These are phyloP conservation scores for Ustilago sp. DNA, from an alignment of 1,284 basidiomycete genomes.

Conservation along the genomic window DNA sequence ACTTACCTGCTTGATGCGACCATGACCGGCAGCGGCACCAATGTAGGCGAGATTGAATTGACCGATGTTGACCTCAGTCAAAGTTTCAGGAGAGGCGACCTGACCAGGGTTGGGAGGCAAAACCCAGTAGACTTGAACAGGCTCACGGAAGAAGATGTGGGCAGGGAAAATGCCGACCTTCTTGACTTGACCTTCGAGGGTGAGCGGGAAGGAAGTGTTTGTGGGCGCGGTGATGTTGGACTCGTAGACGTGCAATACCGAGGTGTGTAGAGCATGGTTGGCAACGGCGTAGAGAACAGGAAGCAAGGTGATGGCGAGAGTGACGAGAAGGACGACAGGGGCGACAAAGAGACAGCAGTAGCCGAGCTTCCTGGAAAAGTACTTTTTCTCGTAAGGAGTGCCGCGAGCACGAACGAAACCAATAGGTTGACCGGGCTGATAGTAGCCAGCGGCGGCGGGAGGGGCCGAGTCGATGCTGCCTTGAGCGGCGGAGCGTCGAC, in stretches of 20 bases:
- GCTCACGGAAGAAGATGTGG: constrained; percentile 67
- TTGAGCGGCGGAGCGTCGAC: constrained; percentile 44
- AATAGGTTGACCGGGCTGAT: constrained; percentile 61
- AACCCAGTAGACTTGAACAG: constrained; percentile 69
- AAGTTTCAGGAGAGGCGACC: constrained; percentile 41
- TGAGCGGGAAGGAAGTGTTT: constrained; percentile 68
- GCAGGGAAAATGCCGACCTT: constrained; percentile 71
- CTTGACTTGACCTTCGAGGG: constrained; percentile 67
- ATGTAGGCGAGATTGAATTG: constrained; percentile 60
- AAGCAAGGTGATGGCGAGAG: constrained; percentile 63
- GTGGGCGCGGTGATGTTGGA: constrained; percentile 68
- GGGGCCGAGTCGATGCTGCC: constrained; percentile 38
- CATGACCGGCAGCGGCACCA: constrained; percentile 68
- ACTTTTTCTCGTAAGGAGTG: constrained; percentile 67
- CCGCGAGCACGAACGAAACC: constrained; percentile 63
- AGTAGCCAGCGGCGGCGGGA: constrained; percentile 41
- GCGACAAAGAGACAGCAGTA: constrained; percentile 62
- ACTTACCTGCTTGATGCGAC: constrained; percentile 68
- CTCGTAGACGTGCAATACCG: constrained; percentile 64
- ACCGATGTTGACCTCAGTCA: constrained; percentile 67
- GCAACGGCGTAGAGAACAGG: constrained; percentile 69
- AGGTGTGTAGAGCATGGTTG: constrained; percentile 67
- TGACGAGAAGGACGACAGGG: constrained; percentile 57
- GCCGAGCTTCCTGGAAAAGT: constrained; percentile 62
- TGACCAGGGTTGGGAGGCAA: constrained; percentile 55